Evolutionary conservation across 176 grass and related monocot species (phyloP).

Genomic region (Saccharum spontaneum): DNA sequence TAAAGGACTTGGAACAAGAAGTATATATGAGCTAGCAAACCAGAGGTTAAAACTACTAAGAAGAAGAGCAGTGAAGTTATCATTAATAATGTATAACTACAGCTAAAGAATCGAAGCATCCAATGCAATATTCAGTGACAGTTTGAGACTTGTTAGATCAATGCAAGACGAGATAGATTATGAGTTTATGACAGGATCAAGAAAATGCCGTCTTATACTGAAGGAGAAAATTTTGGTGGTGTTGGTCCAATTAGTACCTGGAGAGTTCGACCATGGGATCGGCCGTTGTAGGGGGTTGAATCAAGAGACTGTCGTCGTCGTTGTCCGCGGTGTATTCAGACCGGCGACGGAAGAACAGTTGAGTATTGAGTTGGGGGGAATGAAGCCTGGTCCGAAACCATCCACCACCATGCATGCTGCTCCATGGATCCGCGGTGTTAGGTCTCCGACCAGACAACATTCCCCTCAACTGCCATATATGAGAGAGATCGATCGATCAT

Average conservation of each 20-base stretch:
- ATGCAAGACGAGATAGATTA: not conserved
- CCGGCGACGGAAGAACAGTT: not conserved
- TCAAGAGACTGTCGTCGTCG: too few relatives aligned
- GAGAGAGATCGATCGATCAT: not conserved
- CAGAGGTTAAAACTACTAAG: not conserved
- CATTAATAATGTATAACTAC: not conserved
- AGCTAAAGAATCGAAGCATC: not conserved
- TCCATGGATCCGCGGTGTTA: constrained; percentile 14
- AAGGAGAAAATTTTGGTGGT: not conserved
- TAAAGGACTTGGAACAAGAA: not conserved
- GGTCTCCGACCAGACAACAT: constrained; percentile 93
- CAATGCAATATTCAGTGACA: not conserved
- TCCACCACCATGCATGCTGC: constrained; percentile 19
- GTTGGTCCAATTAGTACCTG: not conserved
- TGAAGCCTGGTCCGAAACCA: constrained; percentile 99
- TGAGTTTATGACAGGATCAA: not conserved
- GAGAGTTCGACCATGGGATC: not conserved
- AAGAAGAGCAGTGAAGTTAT: not conserved
- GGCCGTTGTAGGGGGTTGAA: not conserved
- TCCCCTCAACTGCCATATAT: constrained; percentile 80
- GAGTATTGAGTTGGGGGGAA: constrained; percentile 97
- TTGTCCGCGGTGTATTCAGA: not conserved
- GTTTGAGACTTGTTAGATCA: not conserved
- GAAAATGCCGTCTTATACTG: not conserved
- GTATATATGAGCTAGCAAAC: not conserved